Percentiles rank a stretch among this genome's conserved stretches.
These are phyloP conservation scores for Globisporangium cederbergense DNA, from an alignment of 352 stramenopile genomes.

Conservation along the genomic window DNA sequence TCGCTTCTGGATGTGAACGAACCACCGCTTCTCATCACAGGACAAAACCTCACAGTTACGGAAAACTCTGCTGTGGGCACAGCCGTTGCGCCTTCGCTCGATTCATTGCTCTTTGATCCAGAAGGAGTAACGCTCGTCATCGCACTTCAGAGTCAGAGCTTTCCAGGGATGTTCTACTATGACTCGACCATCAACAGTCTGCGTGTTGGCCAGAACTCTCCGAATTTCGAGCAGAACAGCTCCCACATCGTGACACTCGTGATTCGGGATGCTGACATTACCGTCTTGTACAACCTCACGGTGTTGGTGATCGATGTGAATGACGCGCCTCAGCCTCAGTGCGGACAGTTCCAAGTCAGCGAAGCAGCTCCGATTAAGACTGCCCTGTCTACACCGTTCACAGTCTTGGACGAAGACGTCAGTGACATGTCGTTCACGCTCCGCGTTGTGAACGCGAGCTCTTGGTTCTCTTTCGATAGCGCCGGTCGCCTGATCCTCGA, in stretches of 20 bases:
- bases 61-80: slow-evolving; percentile 8
- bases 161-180: slow-evolving; percentile 42
- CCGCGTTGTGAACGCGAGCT: slow-evolving; percentile 19
- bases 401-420: slow-evolving; percentile 27
- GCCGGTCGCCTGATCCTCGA: slow-evolving; percentile 29
- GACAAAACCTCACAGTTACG: neutral
- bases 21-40: slow-evolving; percentile 1
- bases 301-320: slow-evolving; percentile 23
- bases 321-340: slow-evolving; percentile 23
- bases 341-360: slow-evolving; percentile 13
- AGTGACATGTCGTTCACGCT: slow-evolving; percentile 21
- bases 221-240: slow-evolving; percentile 35
- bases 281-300: slow-evolving; percentile 11
- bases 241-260: slow-evolving; percentile 7
- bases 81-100: neutral
- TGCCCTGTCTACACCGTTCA: slow-evolving; percentile 14
- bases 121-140: slow-evolving; percentile 4
- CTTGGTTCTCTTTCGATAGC: slow-evolving; percentile 30
- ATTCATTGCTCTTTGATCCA: slow-evolving; percentile 13
- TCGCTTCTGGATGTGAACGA: slow-evolving; percentile 13
- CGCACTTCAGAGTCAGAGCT: slow-evolving; percentile 29
- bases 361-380: slow-evolving; percentile 25
- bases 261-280: slow-evolving; percentile 2
- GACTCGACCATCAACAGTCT: slow-evolving; percentile 30
- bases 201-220: slow-evolving; percentile 23